Conservation (phyloP, 768 basidiomycete species). For the Boletus patriciae region DNA sequence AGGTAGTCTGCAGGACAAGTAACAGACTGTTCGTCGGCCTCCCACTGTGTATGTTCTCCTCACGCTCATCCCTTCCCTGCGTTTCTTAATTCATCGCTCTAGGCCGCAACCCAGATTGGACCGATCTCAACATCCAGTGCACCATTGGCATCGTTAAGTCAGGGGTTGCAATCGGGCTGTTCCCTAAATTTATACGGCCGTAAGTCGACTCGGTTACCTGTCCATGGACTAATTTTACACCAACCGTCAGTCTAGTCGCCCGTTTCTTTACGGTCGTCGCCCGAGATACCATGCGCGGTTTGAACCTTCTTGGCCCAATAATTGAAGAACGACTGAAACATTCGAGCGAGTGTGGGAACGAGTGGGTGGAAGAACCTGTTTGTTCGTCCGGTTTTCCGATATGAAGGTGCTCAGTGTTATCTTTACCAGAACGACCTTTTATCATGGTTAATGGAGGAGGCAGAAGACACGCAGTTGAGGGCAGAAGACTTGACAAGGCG, state of each 20-base stretch:
- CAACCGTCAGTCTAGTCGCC: not conserved
- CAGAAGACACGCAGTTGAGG: conserved; percentile 15
- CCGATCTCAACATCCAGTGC: not conserved
- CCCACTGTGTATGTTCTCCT: conserved; percentile 41
- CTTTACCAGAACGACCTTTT: conserved; percentile 34
- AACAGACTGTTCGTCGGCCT: conserved; percentile 43
- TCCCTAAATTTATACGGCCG: conserved; percentile 37
- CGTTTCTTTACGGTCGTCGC: too few relatives aligned
- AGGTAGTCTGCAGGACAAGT: conserved; percentile 39
- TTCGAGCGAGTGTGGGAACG: conserved; percentile 21
- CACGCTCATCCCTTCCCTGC: not conserved
- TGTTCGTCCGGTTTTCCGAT: not conserved
- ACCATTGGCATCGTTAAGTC: not conserved
- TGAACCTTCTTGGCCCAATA: conserved; percentile 31
- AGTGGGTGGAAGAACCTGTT: conserved; percentile 36
- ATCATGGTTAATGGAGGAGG: conserved; percentile 33
- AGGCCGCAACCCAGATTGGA: conserved; percentile 4
- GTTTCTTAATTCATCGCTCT: not conserved
- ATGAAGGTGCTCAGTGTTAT: not conserved
- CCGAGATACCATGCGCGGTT: too few relatives aligned
- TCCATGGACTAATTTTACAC: too few relatives aligned
- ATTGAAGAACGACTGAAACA: conserved; percentile 28
- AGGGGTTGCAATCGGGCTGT: not conserved
- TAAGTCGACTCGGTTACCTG: conserved; percentile 10
- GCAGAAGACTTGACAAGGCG: conserved; percentile 19